A percentile compares a stretch with the other conserved stretches of the same genome.
phyloP scores from a whole-genome alignment of 768 basidiomycete genomes.

The Amanita exitialis region DNA sequence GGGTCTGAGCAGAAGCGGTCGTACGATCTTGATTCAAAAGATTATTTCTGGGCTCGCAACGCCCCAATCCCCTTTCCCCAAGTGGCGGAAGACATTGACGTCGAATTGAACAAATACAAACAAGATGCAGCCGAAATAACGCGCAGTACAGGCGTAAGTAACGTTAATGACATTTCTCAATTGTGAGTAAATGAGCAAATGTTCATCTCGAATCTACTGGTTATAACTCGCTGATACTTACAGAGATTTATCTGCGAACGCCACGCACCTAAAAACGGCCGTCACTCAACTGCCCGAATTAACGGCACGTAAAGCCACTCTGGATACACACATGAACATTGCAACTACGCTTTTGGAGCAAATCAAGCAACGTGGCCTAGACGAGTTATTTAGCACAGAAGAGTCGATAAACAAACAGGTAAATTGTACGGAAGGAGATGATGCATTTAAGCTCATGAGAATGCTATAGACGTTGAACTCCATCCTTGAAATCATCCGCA shows the following conservation, averaged over 20 bases:
- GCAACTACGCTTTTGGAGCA: slow-evolving; percentile 91
- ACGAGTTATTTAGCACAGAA: slow-evolving; percentile 96
- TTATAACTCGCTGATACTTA: background rate
- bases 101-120: slow-evolving; percentile 87
- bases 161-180: slow-evolving; percentile 91
- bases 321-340: slow-evolving; percentile 99
- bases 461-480: slow-evolving; percentile 52
- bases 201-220: background rate
- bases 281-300: slow-evolving; percentile 96
- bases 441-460: background rate
- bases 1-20: slow-evolving; percentile 55
- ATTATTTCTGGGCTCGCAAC: slow-evolving; percentile 98
- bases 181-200: slow-evolving; percentile 56
- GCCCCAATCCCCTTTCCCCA: slow-evolving; percentile 96
- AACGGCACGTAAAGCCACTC: slow-evolving; percentile 90
- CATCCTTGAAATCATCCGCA: slow-evolving; percentile 83
- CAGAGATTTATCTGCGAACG: slow-evolving; percentile 88
- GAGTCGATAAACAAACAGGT: slow-evolving; percentile 86
- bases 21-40: slow-evolving; percentile 95
- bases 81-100: slow-evolving; percentile 95
- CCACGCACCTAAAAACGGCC: slow-evolving; percentile 90
- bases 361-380: slow-evolving; percentile 89
- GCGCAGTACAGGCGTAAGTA: slow-evolving; percentile 89
- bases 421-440: slow-evolving; percentile 7
- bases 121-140: slow-evolving; percentile 96